These are phyloP conservation scores for Drechslerella dactyloides DNA, from an alignment of 2,329 filamentous ascomycete genomes.

Conservation along the genomic window DNA sequence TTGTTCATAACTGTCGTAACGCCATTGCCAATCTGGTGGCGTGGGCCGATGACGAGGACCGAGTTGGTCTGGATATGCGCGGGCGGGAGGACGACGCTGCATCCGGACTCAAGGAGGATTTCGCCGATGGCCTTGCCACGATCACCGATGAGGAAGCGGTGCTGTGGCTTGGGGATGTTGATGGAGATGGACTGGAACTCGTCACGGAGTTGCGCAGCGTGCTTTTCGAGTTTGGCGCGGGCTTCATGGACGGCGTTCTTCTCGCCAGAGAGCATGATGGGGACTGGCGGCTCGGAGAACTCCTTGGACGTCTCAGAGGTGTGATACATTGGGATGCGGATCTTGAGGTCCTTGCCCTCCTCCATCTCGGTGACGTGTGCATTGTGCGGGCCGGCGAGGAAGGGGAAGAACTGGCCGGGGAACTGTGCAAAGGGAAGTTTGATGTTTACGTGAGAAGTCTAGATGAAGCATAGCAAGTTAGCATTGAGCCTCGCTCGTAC, in stretches of 20 bases:
- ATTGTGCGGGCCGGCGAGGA: constrained; percentile 83
- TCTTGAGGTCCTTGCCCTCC: constrained; percentile 74
- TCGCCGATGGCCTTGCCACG: constrained; percentile 79
- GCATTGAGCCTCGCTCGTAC: neutral
- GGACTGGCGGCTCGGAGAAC: constrained; percentile 52
- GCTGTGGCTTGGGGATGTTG: constrained; percentile 72
- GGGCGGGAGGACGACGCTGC: constrained; percentile 80
- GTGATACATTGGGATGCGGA: constrained; percentile 71
- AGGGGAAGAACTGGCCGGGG: constrained; percentile 91
- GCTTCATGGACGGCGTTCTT: constrained; percentile 79
- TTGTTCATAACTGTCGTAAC: constrained; percentile 86
- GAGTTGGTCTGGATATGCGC: constrained; percentile 78
- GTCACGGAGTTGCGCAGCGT: constrained; percentile 75
- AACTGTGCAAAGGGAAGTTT: constrained; percentile 74
- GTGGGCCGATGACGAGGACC: constrained; percentile 82
- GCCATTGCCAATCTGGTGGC: constrained; percentile 74
- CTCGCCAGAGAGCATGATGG: constrained; percentile 84
- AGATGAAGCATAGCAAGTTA: neutral
- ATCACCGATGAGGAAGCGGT: constrained; percentile 93
- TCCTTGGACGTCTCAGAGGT: constrained; percentile 52
- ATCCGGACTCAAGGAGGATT: constrained; percentile 89
- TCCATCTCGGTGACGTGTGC: constrained; percentile 72
- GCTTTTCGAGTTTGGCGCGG: constrained; percentile 78
- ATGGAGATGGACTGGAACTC: constrained; percentile 80
- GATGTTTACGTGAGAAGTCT: constrained; percentile 67